These are phyloP conservation scores for Helicocarpus griseus DNA, from an alignment of 2,329 filamentous ascomycete genomes.

Conservation along the genomic window DNA sequence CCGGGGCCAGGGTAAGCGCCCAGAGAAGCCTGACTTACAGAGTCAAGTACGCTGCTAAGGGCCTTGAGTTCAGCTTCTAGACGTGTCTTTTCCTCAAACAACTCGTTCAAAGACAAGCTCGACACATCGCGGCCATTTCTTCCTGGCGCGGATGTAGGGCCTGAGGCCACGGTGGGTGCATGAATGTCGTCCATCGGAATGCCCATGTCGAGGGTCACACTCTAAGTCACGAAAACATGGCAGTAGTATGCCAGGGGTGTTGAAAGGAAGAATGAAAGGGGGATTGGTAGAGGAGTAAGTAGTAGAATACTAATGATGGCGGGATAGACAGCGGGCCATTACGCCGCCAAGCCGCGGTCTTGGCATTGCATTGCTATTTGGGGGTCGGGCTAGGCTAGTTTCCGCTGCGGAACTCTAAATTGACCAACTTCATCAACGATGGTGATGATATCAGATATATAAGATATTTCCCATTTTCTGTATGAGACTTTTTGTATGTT, in stretches of 20 bases:
- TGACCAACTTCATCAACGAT: too few relatives aligned
- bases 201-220: constrained; percentile 34
- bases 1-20: neutral
- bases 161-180: constrained; percentile 64
- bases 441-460: too few relatives aligned
- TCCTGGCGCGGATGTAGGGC: constrained; percentile 55
- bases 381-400: too few relatives aligned
- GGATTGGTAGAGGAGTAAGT: neutral
- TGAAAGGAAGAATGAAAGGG: neutral
- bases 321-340: too few relatives aligned
- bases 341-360: too few relatives aligned
- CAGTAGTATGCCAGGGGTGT: neutral
- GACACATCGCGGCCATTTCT: constrained; percentile 51
- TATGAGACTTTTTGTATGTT: neutral
- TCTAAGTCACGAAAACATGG: constrained; percentile 10
- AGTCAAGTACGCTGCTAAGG: constrained; percentile 76
- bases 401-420: too few relatives aligned
- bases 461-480: too few relatives aligned
- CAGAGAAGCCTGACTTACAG: constrained; percentile 45
- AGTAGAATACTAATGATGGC: too few relatives aligned
- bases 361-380: too few relatives aligned
- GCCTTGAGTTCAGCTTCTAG: constrained; percentile 81
- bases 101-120: constrained; percentile 63
- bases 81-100: constrained; percentile 74
- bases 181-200: constrained; percentile 57